A percentile compares a stretch with the other conserved stretches of the same genome.
Conservation (phyloP, 139 green algal genomes). For the Coccomyxa sp. region DNA sequence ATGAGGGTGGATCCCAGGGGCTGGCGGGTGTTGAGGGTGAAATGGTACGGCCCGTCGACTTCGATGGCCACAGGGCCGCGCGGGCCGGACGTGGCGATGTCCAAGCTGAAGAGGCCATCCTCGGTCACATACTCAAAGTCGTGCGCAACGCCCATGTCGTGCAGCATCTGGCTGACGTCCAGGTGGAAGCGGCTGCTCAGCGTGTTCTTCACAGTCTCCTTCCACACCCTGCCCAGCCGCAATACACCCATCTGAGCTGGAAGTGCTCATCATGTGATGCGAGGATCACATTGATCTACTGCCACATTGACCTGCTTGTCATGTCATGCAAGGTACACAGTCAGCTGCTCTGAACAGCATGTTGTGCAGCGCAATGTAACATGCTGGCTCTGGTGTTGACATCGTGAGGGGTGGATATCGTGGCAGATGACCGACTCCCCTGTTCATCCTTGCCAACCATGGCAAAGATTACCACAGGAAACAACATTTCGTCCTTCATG, state of each 20-base stretch:
- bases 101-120: constrained; percentile 37
- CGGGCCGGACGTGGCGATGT: constrained; percentile 33
- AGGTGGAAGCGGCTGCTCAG: constrained; percentile 37
- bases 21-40: constrained; percentile 40
- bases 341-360: neutral
- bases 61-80: constrained; percentile 32
- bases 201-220: constrained; percentile 6
- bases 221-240: constrained; percentile 4
- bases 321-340: neutral
- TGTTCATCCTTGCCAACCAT: too few species aligned
- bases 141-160: constrained; percentile 34
- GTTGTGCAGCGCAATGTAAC: neutral
- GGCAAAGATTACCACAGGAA: too few species aligned
- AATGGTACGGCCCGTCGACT: constrained; percentile 54
- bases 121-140: constrained; percentile 34
- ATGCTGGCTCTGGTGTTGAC: too few species aligned
- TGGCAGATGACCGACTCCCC: too few species aligned
- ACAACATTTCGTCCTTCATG: too few species aligned
- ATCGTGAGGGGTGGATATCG: too few species aligned
- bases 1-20: constrained; percentile 44
- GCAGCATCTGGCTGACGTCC: constrained; percentile 33
- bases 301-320: neutral
- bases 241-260: neutral
- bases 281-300: neutral
- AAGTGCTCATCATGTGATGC: neutral